phyloP scores from a whole-genome alignment of 2,329 filamentous ascomycete genomes.

The Verticillium tricorpus region DNA sequence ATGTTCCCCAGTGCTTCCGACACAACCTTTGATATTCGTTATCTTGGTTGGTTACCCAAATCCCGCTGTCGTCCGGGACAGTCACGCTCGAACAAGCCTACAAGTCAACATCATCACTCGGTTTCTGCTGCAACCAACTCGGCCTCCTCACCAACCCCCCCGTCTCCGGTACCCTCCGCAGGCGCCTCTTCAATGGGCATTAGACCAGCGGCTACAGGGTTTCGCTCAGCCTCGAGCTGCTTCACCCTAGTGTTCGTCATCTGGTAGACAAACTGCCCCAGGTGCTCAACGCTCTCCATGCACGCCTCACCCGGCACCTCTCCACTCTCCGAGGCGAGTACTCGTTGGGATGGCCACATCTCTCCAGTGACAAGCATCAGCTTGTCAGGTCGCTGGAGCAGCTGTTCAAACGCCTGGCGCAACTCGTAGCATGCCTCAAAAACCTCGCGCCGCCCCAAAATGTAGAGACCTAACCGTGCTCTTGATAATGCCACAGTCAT shows the following conservation, averaged over 20 bases:
- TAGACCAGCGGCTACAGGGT: constrained; percentile 16
- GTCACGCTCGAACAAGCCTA: not conserved
- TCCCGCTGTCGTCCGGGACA: not conserved
- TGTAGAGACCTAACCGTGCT: constrained; percentile 84
- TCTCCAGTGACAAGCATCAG: constrained; percentile 79
- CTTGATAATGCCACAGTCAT: constrained; percentile 93
- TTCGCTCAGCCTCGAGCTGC: constrained; percentile 39
- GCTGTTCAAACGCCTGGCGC: constrained; percentile 74
- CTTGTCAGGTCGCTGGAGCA: constrained; percentile 76
- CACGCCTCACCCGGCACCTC: constrained; percentile 54
- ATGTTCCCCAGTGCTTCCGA: not conserved
- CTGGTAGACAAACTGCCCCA: constrained; percentile 93
- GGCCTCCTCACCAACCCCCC: constrained; percentile 14
- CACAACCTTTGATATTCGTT: not conserved
- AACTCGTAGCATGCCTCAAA: constrained; percentile 90
- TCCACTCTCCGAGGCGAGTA: constrained; percentile 40
- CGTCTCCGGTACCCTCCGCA: constrained; percentile 19
- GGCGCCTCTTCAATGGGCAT: constrained; percentile 16
- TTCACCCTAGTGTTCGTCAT: constrained; percentile 70
- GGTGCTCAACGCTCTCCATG: constrained; percentile 90
- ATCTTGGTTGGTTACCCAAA: not conserved
- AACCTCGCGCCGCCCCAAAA: constrained; percentile 80
- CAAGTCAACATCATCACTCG: not conserved
- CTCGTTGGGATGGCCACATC: constrained; percentile 68
- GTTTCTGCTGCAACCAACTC: not conserved